Evolutionary conservation across 1,139 yeast species (phyloP).

Genomic region (Insectozyma bohioensis): DNA sequence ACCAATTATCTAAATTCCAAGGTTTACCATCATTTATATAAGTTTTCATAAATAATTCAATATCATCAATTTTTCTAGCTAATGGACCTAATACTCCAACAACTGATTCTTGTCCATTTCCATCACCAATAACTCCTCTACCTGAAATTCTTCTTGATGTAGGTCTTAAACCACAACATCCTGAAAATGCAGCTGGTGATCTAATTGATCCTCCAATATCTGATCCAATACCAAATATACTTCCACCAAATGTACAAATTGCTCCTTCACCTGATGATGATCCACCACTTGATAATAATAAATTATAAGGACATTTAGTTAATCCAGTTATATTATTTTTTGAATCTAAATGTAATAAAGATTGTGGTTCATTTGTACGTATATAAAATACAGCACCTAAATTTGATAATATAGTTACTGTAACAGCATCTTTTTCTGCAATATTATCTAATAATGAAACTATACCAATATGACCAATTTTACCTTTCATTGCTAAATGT

Average conservation of each 20-base stretch:
- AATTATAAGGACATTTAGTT: conserved; percentile 32
- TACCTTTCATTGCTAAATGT: conserved; percentile 60
- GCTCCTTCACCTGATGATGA: conserved; percentile 41
- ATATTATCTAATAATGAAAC: conserved; percentile 54
- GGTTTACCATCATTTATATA: conserved; percentile 66
- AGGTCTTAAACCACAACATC: conserved; percentile 67
- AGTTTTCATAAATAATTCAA: conserved; percentile 57
- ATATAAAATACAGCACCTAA: conserved; percentile 36
- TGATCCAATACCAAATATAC: conserved; percentile 53
- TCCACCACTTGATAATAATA: conserved; percentile 34
- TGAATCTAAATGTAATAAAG: conserved; percentile 43
- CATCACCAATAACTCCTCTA: conserved; percentile 52
- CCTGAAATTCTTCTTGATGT: conserved; percentile 59
- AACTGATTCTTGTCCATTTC: conserved; percentile 60
- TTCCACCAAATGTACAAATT: conserved; percentile 36
- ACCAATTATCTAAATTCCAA: conserved; percentile 60
- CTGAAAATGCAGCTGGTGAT: conserved; percentile 49
- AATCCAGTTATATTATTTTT: conserved; percentile 34
- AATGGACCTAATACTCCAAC: conserved; percentile 65
- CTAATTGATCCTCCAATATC: conserved; percentile 63
- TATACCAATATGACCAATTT: conserved; percentile 60
- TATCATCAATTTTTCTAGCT: conserved; percentile 60
- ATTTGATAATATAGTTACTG: conserved; percentile 25
- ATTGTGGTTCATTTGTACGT: conserved; percentile 36
- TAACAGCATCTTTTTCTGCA: conserved; percentile 31